Evolutionary conservation across 805 yeast species (phyloP).

Genomic region (Vanderwaltozyma polyspora): DNA sequence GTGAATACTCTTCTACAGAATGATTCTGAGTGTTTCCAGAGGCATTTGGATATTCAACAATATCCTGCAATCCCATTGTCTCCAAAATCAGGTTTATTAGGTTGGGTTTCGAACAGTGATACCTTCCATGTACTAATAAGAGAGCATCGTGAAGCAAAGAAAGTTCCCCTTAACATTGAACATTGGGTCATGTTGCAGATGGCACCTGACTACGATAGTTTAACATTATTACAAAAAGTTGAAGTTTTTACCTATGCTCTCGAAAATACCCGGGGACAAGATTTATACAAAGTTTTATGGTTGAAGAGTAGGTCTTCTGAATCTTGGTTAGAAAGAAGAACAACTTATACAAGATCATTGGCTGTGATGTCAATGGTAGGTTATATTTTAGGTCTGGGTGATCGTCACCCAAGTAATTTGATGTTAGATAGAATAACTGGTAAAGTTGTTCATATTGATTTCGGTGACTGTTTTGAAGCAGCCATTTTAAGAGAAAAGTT

Average conservation of each 20-base stretch:
- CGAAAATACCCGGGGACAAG: constrained; percentile 94
- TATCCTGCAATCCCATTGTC: constrained; percentile 92
- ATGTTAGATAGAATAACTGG: constrained; percentile 94
- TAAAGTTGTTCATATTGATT: constrained; percentile 92
- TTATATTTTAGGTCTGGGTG: constrained; percentile 91
- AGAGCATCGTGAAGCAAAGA: constrained; percentile 86
- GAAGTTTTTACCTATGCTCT: constrained; percentile 94
- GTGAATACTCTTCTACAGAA: constrained; percentile 82
- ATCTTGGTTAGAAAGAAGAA: constrained; percentile 95
- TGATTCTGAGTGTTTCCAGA: constrained; percentile 91
- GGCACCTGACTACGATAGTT: constrained; percentile 90
- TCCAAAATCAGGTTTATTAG: constrained; percentile 90
- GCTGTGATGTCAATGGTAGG: constrained; percentile 99
- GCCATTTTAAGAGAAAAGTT: constrained; percentile 92
- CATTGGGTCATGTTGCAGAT: constrained; percentile 92
- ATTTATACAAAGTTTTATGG: constrained; percentile 91
- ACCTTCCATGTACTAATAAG: constrained; percentile 88
- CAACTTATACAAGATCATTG: constrained; percentile 87
- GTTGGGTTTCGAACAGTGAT: constrained; percentile 97
- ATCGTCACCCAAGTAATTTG: constrained; percentile 92
- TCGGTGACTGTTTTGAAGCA: constrained; percentile 98
- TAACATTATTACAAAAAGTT: constrained; percentile 82
- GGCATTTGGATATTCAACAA: constrained; percentile 86
- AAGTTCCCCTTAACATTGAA: constrained; percentile 81
- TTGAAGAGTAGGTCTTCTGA: constrained; percentile 90